Evolutionary conservation across 2,329 filamentous ascomycete genomes (phyloP), one percentile per base, ranked within the genome.

Genomic region (Exophiala aquamarina): DNA sequence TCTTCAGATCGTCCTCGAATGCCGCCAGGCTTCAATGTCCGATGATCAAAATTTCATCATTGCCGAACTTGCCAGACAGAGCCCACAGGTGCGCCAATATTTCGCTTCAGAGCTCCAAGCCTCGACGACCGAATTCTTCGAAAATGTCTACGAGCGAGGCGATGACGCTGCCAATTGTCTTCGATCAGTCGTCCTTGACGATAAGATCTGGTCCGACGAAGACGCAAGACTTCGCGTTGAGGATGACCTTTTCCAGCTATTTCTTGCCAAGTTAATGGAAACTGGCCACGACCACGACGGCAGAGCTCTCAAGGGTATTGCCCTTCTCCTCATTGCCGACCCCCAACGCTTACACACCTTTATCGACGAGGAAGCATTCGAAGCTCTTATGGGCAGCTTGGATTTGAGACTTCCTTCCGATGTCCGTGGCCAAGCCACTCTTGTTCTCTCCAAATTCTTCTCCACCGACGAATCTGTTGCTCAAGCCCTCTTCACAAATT

Each of bases 231-330:
- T 64, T 13, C 67, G 70, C 42, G 73, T 70, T 54, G 70, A 75
- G 55, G 66, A 66, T 45, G 72, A 74, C 52, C 64, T 75, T 4
- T 74, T 76, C 49, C 70, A 71, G 61, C 80, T 95, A 47, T 83
- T 92, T 58, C 82, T 96, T 57, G 91, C 91, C 18, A 86, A 87
- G 61, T 74, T 96, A 59, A 94, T 96, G 84, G 89, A 94, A 65
- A 89, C 89, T 35, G 90, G 89, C 43, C 82, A 91, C 60, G 89
- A 95, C 47, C 66, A 80, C 50, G 78, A 81, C 29, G 79, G 79
- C 35, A 74, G 79, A 37, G 76, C 80, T 3, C 74, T 84, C 66
- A 79, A 80, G 59, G 77, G 76, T 36, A 77, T 84, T 32, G 76
- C 80, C 4, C 73, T 79, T 39, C 66, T 83, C 13, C 70, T 84